Conservation (phyloP, 192 early-diverging fungal genomes). For the Coemansia sp. region DNA sequence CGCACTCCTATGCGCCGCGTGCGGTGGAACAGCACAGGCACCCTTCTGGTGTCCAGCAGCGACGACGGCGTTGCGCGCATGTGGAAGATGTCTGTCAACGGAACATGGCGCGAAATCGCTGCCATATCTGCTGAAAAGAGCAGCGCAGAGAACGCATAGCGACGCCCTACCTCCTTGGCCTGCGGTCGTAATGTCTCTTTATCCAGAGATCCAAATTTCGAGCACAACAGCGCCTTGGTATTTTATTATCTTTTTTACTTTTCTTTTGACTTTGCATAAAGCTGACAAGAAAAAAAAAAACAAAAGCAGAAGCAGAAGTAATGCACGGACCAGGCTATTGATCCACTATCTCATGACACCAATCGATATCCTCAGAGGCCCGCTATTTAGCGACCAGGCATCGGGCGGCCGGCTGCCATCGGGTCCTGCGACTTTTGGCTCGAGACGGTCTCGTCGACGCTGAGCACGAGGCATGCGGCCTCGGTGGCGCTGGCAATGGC, state of each 20-base stretch:
- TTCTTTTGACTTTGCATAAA: neutral
- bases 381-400: slow-evolving; percentile 29
- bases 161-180: neutral
- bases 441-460: slow-evolving; percentile 96
- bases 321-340: no score
- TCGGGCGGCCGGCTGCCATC: slow-evolving; percentile 56
- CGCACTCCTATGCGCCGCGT: slow-evolving; percentile 41
- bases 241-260: neutral
- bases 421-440: slow-evolving; percentile 79
- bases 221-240: no score
- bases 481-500: slow-evolving; percentile 90
- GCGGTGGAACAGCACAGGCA: slow-evolving; percentile 52
- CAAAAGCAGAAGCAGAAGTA: slow-evolving; percentile 4
- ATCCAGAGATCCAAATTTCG: no score
- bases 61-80: slow-evolving; percentile 49
- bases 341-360: no score
- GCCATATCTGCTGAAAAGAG: slow-evolving; percentile 42
- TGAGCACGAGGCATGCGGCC: slow-evolving; percentile 93
- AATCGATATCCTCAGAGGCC: no score
- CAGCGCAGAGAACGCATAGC: slow-evolving; percentile 10
- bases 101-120: slow-evolving; percentile 42
- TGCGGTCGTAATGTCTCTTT: no score
- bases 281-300: neutral
- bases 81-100: slow-evolving; percentile 46
- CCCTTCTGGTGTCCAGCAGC: slow-evolving; percentile 43